Evolutionary conservation across 441 rosid genomes (phyloP).

Genomic region (Breynia disticha): DNA sequence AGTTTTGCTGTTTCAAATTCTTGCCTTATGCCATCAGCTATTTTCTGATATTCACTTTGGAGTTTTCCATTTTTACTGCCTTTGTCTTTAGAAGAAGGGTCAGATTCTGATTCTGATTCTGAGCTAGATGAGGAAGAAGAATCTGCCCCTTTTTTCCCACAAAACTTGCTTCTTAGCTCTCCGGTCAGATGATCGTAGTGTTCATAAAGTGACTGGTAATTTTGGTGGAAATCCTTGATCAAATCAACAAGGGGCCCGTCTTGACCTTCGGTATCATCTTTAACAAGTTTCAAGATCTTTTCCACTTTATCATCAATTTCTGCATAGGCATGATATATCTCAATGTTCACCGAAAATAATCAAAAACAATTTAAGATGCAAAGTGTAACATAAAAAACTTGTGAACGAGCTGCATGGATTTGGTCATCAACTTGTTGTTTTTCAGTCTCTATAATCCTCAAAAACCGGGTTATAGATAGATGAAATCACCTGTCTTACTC

Average conservation of each 20-base stretch:
- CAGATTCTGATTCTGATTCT: slow-evolving; percentile 71
- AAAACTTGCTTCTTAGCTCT: slow-evolving; percentile 50
- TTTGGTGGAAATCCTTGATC: slow-evolving; percentile 62
- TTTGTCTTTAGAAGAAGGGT: slow-evolving; percentile 41
- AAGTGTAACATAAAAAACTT: background rate
- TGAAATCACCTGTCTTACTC: slow-evolving; percentile 56
- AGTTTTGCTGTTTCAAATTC: slow-evolving; percentile 48
- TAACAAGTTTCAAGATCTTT: slow-evolving; percentile 60
- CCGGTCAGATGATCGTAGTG: slow-evolving; percentile 73
- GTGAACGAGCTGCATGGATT: background rate
- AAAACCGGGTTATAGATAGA: background rate
- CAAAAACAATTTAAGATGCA: no score
- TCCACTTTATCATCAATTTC: slow-evolving; percentile 69
- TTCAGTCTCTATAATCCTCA: background rate
- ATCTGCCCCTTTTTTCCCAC: slow-evolving; percentile 38
- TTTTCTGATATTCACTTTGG: slow-evolving; percentile 37
- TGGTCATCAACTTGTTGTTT: background rate
- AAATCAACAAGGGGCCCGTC: slow-evolving; percentile 50
- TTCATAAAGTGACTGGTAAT: slow-evolving; percentile 59
- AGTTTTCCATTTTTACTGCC: slow-evolving; percentile 52
- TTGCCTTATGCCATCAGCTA: slow-evolving; percentile 37
- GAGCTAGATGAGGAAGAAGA: slow-evolving; percentile 63
- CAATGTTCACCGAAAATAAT: background rate
- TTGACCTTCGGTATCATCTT: slow-evolving; percentile 41
- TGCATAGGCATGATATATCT: slow-evolving; percentile 27